phyloP scores from a whole-genome alignment of 2,329 filamentous ascomycete species.

The Pestalotiopsis sp. region DNA sequence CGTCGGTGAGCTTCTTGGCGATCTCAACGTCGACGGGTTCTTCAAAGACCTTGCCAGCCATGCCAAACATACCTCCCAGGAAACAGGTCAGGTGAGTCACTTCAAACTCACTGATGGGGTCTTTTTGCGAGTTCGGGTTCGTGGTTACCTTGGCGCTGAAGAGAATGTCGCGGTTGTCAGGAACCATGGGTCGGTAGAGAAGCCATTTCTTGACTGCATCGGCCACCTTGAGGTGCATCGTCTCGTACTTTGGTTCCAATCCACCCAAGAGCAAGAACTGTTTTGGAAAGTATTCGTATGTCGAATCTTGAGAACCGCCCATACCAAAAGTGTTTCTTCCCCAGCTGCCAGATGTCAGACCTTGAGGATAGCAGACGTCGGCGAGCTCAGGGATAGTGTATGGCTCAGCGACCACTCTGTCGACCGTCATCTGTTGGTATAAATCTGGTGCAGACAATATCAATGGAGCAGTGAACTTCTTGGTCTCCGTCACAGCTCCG shows the following conservation, averaged over 20 bases:
- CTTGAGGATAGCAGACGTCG: slow-evolving; percentile 59
- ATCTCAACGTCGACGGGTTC: slow-evolving; percentile 63
- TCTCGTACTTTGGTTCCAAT: slow-evolving; percentile 69
- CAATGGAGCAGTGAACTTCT: slow-evolving; percentile 2
- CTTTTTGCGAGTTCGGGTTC: slow-evolving; percentile 40
- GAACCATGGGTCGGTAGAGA: slow-evolving; percentile 77
- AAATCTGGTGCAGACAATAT: slow-evolving; percentile 12
- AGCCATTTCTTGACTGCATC: slow-evolving; percentile 72
- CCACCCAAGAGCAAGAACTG: slow-evolving; percentile 79
- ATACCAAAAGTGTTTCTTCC: slow-evolving; percentile 56
- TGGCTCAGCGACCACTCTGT: slow-evolving; percentile 11
- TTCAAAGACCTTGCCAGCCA: slow-evolving; percentile 66
- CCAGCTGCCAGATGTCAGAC: slow-evolving; percentile 51
- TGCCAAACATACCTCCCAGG: slow-evolving; percentile 70
- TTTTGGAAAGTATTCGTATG: slow-evolving; percentile 73
- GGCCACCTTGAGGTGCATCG: slow-evolving; percentile 70
- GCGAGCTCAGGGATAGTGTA: slow-evolving; percentile 5
- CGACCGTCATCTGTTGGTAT: slow-evolving; percentile 13
- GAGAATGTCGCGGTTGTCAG: slow-evolving; percentile 69
- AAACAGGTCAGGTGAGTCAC: slow-evolving; percentile 69
- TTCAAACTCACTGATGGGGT: slow-evolving; percentile 57
- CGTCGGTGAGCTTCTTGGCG: slow-evolving; percentile 65
- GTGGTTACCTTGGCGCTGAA: slow-evolving; percentile 68
- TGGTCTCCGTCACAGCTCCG: background rate
- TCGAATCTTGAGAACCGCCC: slow-evolving; percentile 70